Base-by-base conservation (phyloP, 306 rosid genomes). In the Cajanus cajan region DNA sequence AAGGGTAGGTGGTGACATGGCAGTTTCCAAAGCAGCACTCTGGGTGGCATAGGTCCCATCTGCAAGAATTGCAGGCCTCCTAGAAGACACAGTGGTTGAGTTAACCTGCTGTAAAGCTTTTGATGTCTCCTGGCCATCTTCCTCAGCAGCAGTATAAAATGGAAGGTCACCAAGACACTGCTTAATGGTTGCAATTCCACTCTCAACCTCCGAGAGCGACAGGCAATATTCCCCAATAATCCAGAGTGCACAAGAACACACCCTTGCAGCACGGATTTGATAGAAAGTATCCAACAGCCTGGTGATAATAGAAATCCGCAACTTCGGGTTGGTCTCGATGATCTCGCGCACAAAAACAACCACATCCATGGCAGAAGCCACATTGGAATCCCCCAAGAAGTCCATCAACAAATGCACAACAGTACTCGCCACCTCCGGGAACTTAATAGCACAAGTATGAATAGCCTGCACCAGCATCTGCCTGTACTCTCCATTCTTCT, bases 11-110 rank as follows among this genome's bases (percentile, higher is more conserved):
- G 94, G 97, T 4, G 97, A 91, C 89, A 91, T 85, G 50, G 93
- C 97, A 76, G 98, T 96, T 83, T 96, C 99, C 45, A 93, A 77
- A 6, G 97, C 96, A 65, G 99, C 99, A 87, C 98, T 91, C 83
- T 96, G 99, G 55, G 99, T 96, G 48, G 99, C 99, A 88, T 96
- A 96, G 70, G 99, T 96, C 68, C 99, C 99, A 54, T 96, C 99
- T 0, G 99, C 94, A 37, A 96, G 98, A 77, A 93, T 83, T 0
- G 96, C 98, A 1, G 99, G 99, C 87, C 99, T 86, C 85, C 96
- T 90, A 43, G 99, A 96, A 36, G 99, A 96, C 59, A 93, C 82
- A 0, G 92, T 84, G 74, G 93, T 72, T 8, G 99, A 76, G 84
- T 57, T 91, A 10, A 90, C 83, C 39, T 84, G 96, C 80, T 81